Percentiles rank a stretch among this genome's conserved stretches.
Conservation (phyloP, 1,284 basidiomycete species). For the Ganoderma leucocontextum region DNA sequence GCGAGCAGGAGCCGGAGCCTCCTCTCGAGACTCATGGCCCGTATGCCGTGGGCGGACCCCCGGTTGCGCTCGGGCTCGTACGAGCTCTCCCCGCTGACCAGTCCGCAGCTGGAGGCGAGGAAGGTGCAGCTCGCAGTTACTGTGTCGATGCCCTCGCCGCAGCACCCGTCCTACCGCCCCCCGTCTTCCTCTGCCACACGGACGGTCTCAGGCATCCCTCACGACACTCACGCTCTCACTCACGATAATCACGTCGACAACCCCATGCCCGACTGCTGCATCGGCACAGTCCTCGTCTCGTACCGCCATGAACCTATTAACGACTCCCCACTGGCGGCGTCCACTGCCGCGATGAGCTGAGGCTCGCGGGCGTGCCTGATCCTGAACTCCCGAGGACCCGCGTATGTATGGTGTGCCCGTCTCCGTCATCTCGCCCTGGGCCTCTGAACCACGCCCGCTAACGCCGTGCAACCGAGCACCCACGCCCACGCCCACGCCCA, state of each 20-base stretch:
- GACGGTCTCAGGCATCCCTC: neutral
- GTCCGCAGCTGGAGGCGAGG: slow-evolving; percentile 3
- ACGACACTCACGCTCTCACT: neutral
- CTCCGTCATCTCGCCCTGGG: neutral
- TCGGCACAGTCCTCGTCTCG: slow-evolving; percentile 25
- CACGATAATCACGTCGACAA: slow-evolving; percentile 13
- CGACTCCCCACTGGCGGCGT: neutral
- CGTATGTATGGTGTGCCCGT: neutral
- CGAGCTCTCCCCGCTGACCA: slow-evolving; percentile 10
- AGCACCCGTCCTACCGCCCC: neutral
- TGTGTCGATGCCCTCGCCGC: slow-evolving; percentile 25
- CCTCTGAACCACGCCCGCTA: neutral
- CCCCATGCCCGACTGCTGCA: slow-evolving; percentile 31
- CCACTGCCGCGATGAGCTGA: neutral
- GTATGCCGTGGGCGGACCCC: slow-evolving; percentile 9
- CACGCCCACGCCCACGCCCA: neutral
- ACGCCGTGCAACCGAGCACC: neutral
- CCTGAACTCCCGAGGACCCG: neutral
- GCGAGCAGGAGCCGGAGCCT: slow-evolving; percentile 9
- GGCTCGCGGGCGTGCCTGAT: neutral
- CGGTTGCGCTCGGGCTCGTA: slow-evolving; percentile 12
- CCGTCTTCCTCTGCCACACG: neutral
- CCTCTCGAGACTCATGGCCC: slow-evolving; percentile 14
- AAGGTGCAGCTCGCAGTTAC: slow-evolving; percentile 29
- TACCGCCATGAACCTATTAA: slow-evolving; percentile 13